These are phyloP conservation scores for Euclidium syriacum DNA, from an alignment of 345 rosid genomes.

Conservation along the genomic window DNA sequence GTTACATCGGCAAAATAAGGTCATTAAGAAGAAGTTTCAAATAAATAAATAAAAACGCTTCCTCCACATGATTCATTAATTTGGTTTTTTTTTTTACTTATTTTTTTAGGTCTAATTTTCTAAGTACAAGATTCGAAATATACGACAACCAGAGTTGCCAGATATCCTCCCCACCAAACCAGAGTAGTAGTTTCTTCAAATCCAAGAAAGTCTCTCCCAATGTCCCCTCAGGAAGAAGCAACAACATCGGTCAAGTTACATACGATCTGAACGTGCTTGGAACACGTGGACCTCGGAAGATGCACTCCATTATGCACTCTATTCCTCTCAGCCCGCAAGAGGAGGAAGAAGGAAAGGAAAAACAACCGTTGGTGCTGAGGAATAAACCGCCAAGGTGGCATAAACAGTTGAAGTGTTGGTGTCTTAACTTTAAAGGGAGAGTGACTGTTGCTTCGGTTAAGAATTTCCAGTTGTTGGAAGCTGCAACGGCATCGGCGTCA, in stretches of 20 bases:
- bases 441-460: conserved; percentile 85
- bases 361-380: conserved; percentile 49
- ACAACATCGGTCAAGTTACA: conserved; percentile 63
- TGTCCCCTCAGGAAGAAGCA: conserved; percentile 73
- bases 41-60: no score
- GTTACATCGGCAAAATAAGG: conserved; percentile 78
- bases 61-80: not conserved
- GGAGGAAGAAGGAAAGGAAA: conserved; percentile 40
- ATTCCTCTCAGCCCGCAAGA: conserved; percentile 52
- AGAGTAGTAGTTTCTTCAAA: conserved; percentile 56
- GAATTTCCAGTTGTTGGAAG: conserved; percentile 77
- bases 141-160: conserved; percentile 72
- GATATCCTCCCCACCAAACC: conserved; percentile 53
- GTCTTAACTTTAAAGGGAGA: conserved; percentile 79
- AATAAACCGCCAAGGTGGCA: conserved; percentile 86
- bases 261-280: conserved; percentile 73
- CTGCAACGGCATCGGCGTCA: no score
- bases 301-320: conserved; percentile 81
- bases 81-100: not conserved
- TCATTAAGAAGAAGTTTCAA: conserved; percentile 9
- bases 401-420: conserved; percentile 76
- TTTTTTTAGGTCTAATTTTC: conserved; percentile 80
- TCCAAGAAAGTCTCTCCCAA: conserved; percentile 83
- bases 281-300: conserved; percentile 71
- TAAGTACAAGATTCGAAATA: conserved; percentile 64